Evolutionary conservation across 2,329 filamentous ascomycete genomes (phyloP), one percentile per base, ranked within the genome.

Genomic region (Diaporthe vaccinii): DNA sequence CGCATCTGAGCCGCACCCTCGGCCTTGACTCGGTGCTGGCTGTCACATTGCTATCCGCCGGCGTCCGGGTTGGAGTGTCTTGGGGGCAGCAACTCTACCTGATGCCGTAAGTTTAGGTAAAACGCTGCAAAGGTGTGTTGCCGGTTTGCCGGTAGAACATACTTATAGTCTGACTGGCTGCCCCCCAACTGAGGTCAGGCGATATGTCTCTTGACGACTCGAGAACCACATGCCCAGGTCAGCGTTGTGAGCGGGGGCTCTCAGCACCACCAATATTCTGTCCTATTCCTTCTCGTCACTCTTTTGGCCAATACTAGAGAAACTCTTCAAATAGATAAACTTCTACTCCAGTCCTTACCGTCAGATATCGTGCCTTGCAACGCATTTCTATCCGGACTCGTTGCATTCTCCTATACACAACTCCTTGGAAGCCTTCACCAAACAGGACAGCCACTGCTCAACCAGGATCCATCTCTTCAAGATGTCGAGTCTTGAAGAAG

Each of bases 401-500:
- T 58, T 46, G 46, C 41, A 20, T 28, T n/a, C 15, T 34, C 12
- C 4, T 69, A 31, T 28, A 34, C 31, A 55, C 15, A 34, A 41
- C 10, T 62, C 34, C 28, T 74, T 39, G 25, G 7, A 22, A 41
- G 25, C 6, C 57, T 36, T 25, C 20, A 41, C 14, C 25, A 51
- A 59, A 41, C n/a, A 72, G 20, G 7, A n/a, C 17, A 49, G 12
- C 7, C 39, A 28, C n/a, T 17, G 4, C 25, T 39, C 61, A n/a
- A 25, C 22, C 4, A 41, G 14, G 22, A 41, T 28, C 46, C 15
- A 9, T n/a, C 6, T 10, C 28, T 44, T 14, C 46, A 76, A 70
- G 22, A 82, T 83, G 81, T 51, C 80, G 44, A 82, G 78, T 12
- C 71, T 82, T 49, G 79, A 80, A 12, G 78, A 82, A 10, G 78